A percentile compares a stretch with the other conserved stretches of the same genome.
These are phyloP conservation scores for Zanthoxylum bungeanum DNA, from an alignment of 345 rosid species.

Conservation along the genomic window DNA sequence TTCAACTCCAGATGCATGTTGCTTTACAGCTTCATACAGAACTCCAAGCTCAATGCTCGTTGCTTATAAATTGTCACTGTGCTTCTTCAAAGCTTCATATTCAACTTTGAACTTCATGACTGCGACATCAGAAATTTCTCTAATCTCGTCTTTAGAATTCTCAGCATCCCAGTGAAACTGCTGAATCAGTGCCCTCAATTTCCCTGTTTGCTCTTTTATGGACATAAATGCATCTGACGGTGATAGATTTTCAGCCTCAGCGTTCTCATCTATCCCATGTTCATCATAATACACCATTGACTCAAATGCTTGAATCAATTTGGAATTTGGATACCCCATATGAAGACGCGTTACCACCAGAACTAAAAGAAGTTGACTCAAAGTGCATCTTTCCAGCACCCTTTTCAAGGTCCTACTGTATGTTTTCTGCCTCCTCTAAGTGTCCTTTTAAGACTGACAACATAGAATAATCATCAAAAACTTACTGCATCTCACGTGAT, in stretches of 20 bases:
- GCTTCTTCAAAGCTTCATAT: conserved; percentile 46
- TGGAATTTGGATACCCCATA: conserved; percentile 67
- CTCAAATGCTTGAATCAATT: conserved; percentile 83
- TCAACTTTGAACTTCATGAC: conserved; percentile 42
- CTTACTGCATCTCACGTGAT: conserved; percentile 25
- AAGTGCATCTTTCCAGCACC: conserved; percentile 45
- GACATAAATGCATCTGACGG: conserved; percentile 39
- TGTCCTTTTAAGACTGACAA: conserved; percentile 40
- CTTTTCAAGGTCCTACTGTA: conserved; percentile 56
- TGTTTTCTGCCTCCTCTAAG: conserved; percentile 50
- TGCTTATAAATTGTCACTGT: conserved; percentile 48
- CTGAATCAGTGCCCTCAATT: conserved; percentile 50
- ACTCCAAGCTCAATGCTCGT: conserved; percentile 54
- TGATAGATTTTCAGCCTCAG: conserved; percentile 32
- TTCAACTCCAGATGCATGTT: conserved; percentile 36
- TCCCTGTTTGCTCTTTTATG: conserved; percentile 43
- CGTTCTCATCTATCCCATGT: conserved; percentile 37
- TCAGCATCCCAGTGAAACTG: conserved; percentile 52
- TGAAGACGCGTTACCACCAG: conserved; percentile 36
- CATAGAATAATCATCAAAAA: conserved; percentile 36
- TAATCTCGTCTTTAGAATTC: conserved; percentile 36
- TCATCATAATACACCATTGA: conserved; percentile 56
- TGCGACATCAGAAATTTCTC: conserved; percentile 29
- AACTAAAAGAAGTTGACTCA: conserved; percentile 26
- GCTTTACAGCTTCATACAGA: conserved; percentile 59